Percentiles rank a stretch among this genome's conserved stretches.
These are phyloP conservation scores for Penicillium herquei DNA, from an alignment of 495 filamentous ascomycete species.

Conservation along the genomic window DNA sequence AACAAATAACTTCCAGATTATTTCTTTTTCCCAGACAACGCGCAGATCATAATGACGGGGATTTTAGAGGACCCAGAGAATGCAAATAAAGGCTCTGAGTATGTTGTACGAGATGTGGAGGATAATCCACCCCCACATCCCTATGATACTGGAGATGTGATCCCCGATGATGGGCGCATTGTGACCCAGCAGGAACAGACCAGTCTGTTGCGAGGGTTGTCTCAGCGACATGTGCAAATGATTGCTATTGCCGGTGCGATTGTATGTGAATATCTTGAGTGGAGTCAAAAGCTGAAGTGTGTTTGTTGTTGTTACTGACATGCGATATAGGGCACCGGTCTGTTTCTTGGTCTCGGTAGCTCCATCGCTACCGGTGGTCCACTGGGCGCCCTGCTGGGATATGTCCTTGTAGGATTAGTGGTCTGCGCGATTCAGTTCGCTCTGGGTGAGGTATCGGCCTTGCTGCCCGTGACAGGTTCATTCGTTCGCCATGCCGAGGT, in stretches of 20 bases:
- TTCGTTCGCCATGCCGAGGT: conserved; percentile 53
- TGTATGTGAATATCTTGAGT: conserved; percentile 19
- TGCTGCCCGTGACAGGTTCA: conserved; percentile 43
- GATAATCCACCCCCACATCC: conserved; percentile 9
- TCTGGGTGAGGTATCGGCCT: conserved; percentile 42
- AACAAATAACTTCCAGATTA: neutral
- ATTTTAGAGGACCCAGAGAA: conserved; percentile 1
- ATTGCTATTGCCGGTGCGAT: conserved; percentile 60
- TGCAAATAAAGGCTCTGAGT: conserved; percentile 9
- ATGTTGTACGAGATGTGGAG: conserved; percentile 22
- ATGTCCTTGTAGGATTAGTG: conserved; percentile 35
- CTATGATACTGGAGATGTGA: conserved; percentile 1
- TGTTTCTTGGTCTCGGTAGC: conserved; percentile 60
- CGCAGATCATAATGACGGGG: conserved; percentile 9
- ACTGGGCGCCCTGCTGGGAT: conserved; percentile 56
- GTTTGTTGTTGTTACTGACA: too few species aligned
- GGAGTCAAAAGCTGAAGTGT: too few species aligned
- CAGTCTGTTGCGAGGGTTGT: conserved; percentile 32
- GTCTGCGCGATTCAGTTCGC: conserved; percentile 43
- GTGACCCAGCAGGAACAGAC: conserved; percentile 25
- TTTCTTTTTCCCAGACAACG: neutral
- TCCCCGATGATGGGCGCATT: conserved; percentile 16
- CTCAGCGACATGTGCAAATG: conserved; percentile 55
- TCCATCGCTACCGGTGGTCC: conserved; percentile 60
- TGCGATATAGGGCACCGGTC: conserved; percentile 50